phyloP scores from a whole-genome alignment of 805 yeast genomes.

The Saccharomycopsis guyanensis region DNA sequence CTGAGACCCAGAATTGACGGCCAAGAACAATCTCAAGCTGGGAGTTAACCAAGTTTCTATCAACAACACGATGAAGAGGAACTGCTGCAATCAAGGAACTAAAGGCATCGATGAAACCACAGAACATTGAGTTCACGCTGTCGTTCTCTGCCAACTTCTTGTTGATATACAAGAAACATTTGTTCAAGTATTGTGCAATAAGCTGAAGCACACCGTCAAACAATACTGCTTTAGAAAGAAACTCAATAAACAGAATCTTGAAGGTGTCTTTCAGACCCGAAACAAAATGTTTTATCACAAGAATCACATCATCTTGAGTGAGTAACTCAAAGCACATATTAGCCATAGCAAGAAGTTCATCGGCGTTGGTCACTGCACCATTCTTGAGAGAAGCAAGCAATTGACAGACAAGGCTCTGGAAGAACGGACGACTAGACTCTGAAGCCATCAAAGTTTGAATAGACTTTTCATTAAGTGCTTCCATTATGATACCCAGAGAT shows the following conservation, averaged over 20 bases:
- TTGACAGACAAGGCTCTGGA: neutral
- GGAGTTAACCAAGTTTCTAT: slow-evolving; percentile 44
- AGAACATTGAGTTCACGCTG: slow-evolving; percentile 21
- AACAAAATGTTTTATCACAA: neutral
- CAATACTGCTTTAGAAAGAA: neutral
- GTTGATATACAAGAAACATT: slow-evolving; percentile 53
- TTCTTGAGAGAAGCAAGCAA: neutral
- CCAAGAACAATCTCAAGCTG: slow-evolving; percentile 57
- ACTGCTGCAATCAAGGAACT: slow-evolving; percentile 26
- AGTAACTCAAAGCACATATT: neutral
- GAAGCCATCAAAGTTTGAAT: neutral
- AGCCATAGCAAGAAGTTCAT: neutral
- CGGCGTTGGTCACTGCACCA: neutral
- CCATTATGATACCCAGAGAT: neutral
- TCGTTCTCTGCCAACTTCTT: slow-evolving; percentile 51
- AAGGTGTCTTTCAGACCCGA: neutral
- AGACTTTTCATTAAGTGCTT: neutral
- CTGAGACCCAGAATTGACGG: slow-evolving; percentile 36
- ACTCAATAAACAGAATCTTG: neutral
- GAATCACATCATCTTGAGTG: neutral
- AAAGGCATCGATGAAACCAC: slow-evolving; percentile 23
- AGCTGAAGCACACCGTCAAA: neutral
- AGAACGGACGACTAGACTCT: neutral
- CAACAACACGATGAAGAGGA: slow-evolving; percentile 35
- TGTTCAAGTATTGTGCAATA: slow-evolving; percentile 29